These are phyloP conservation scores for Pyricularia grisea DNA, from an alignment of 2,329 filamentous ascomycete species.

Conservation along the genomic window DNA sequence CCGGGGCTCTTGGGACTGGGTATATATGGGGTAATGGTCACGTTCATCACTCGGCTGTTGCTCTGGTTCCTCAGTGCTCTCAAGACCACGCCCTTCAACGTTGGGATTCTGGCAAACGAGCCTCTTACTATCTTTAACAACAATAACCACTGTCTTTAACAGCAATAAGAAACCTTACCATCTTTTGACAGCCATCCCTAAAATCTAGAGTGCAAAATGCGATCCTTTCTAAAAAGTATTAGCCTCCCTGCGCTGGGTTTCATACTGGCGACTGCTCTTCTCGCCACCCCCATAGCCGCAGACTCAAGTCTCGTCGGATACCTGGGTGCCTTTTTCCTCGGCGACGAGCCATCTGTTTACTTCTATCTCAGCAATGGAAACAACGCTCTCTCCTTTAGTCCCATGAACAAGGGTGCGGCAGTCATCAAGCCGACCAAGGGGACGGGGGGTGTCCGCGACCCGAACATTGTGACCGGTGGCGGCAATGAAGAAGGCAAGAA, in stretches of 20 bases:
- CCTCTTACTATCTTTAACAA: background rate
- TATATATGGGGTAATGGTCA: background rate
- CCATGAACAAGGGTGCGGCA: slow-evolving; percentile 37
- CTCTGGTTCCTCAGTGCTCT: background rate
- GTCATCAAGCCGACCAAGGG: slow-evolving; percentile 39
- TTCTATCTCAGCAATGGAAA: slow-evolving; percentile 45
- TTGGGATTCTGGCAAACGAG: background rate
- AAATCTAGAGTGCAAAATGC: background rate
- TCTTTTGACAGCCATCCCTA: background rate
- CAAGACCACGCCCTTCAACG: background rate
- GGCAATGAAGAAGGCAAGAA: slow-evolving; percentile 36
- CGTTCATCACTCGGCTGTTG: background rate
- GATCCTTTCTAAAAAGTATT: background rate
- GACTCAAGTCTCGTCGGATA: slow-evolving; percentile 36
- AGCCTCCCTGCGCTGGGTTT: background rate
- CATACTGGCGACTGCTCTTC: background rate
- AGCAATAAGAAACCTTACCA: too few relatives aligned
- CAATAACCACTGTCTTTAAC: too few relatives aligned
- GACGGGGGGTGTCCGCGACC: slow-evolving; percentile 42
- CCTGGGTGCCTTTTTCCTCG: slow-evolving; percentile 44
- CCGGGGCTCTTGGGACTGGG: background rate
- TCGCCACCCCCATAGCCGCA: slow-evolving; percentile 8
- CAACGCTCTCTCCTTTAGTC: slow-evolving; percentile 34
- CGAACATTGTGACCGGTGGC: slow-evolving; percentile 35
- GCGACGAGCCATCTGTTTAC: slow-evolving; percentile 41